Conservation (phyloP, 2,329 filamentous ascomycete species). For the Calonectria hongkongensis region DNA sequence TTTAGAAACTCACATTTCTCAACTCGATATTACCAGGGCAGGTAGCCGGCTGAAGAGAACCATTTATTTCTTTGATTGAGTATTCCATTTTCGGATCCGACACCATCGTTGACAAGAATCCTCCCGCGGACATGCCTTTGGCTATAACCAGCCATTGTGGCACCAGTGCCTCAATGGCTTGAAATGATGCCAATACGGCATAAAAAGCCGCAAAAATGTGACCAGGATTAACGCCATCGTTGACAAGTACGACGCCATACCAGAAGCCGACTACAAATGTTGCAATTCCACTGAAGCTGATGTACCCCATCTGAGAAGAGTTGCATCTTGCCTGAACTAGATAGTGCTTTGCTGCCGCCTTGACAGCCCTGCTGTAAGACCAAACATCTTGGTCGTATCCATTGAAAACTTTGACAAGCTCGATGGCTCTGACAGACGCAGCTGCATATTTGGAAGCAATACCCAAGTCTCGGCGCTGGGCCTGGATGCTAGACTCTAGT, state of each 20-base stretch:
- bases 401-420: conserved; percentile 91
- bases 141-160: conserved; percentile 86
- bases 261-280: conserved; percentile 95
- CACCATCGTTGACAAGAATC: conserved; percentile 73
- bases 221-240: conserved; percentile 75
- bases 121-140: conserved; percentile 85
- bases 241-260: conserved; percentile 85
- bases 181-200: conserved; percentile 84
- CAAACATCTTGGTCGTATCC: conserved; percentile 81
- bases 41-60: conserved; percentile 55
- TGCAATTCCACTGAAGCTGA: conserved; percentile 83
- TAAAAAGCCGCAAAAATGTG: conserved; percentile 90
- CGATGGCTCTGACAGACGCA: conserved; percentile 83
- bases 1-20: conserved; percentile 72
- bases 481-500: conserved; percentile 79
- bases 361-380: conserved; percentile 77
- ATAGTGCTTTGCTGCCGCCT: conserved; percentile 77
- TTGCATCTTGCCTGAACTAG: conserved; percentile 80
- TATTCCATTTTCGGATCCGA: conserved; percentile 46
- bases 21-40: conserved; percentile 83
- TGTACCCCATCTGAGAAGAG: conserved; percentile 82
- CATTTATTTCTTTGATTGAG: conserved; percentile 20
- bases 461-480: conserved; percentile 80
- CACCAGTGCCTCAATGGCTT: conserved; percentile 83
- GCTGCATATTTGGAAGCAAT: conserved; percentile 82